Base-by-base conservation (phyloP, 2,329 filamentous ascomycete species). In the Phialophora verrucosa region DNA sequence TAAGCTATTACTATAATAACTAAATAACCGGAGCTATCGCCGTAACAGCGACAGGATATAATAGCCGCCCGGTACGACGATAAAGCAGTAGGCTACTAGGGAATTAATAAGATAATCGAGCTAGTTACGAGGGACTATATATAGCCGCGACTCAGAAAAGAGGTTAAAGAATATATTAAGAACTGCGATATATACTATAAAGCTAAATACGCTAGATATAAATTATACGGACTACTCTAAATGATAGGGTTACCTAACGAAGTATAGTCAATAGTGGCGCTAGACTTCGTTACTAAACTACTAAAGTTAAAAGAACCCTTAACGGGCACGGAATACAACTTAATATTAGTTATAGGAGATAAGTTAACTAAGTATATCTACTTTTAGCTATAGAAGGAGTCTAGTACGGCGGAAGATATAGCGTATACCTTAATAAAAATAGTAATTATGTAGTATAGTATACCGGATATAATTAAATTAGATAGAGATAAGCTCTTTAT, bases 171-270 rank as follows among this genome's bases (percentile, higher is more conserved):
- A n/a, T 67, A 63, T n/a, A 63, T 67, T 32, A 56, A 57, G 14
- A 54, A 67, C 2, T 69, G 29, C 20, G n/a, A 65, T 31, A 62
- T 38, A 25, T 69, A 55, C 14, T 17, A 55, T 17, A 63, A 62
- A 38, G 51, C n/a, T 14, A 67, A 67, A 27, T 42, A 67, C n/a
- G 14, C 10, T 31, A n/a, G 23, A 58, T 49, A 69, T 65, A 67
- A 67, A 59, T 58, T 35, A 25, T 69, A 64, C 60, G 38, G 20
- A 17, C 23, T 59, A 31, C 56, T 59, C 29, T 38, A 57, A 14
- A 20, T 7, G 0, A 11, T 42, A 5, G 4, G 42, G 14, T 1
- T 20, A 5, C 11, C 8, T 3, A 32, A 64, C n/a, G 25, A 5
- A 8, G 1, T 23, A 27, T n/a, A 20, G 44, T 59, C n/a, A 27